A percentile compares a stretch with the other conserved stretches of the same genome.
phyloP scores from a whole-genome alignment of 2,329 filamentous ascomycete species.

The Lasiodiplodia sp. region DNA sequence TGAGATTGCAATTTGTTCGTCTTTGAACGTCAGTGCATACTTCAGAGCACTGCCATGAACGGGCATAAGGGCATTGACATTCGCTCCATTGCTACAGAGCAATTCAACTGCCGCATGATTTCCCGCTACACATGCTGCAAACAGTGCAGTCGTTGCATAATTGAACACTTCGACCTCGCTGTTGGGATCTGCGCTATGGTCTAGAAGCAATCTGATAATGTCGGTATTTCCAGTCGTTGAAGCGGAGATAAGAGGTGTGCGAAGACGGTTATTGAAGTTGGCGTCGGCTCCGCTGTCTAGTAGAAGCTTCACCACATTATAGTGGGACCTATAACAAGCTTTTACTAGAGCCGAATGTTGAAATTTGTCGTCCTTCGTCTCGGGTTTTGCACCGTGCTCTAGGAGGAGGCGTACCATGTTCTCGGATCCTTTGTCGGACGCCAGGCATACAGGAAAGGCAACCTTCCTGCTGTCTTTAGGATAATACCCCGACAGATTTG shows the following conservation, averaged over 20 bases:
- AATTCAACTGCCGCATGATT: neutral
- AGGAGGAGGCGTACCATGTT: neutral
- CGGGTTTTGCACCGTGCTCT: neutral
- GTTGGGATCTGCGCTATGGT: too few species aligned
- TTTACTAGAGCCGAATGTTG: too few species aligned
- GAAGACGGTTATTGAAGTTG: too few species aligned
- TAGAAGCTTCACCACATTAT: too few species aligned
- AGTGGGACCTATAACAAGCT: too few species aligned
- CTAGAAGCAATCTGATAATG: too few species aligned
- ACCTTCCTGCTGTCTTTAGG: neutral
- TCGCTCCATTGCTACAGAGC: neutral
- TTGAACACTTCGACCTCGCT: neutral
- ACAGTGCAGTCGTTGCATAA: neutral
- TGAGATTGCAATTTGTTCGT: neutral
- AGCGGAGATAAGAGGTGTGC: too few species aligned
- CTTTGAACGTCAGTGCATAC: neutral
- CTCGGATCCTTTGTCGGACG: neutral
- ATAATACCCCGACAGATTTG: neutral
- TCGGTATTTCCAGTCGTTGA: too few species aligned
- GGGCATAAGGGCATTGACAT: neutral
- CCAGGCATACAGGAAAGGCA: neutral
- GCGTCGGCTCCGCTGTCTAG: too few species aligned
- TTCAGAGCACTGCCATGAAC: neutral
- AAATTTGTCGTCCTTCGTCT: too few species aligned
- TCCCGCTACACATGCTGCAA: neutral